Evolutionary conservation across 495 filamentous ascomycete species (phyloP), one percentile per base, ranked within the genome.

Genomic region (Endocarpon pusillum): DNA sequence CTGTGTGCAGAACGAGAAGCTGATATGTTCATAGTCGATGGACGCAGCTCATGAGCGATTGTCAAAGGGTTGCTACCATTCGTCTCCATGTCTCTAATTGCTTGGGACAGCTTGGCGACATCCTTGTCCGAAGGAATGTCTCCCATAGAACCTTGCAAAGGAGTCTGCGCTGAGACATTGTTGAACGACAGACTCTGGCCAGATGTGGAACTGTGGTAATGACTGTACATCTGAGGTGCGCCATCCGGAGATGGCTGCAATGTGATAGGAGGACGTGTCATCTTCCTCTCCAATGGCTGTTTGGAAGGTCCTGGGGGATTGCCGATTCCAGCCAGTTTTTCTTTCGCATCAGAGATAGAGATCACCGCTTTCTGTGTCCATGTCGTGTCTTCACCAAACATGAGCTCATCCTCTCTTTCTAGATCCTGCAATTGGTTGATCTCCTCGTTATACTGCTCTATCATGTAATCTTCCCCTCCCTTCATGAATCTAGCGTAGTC

Each of bases 401-500:
- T 65, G 16, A 94, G 54, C 51, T 94, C 83, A 47, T 97, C 89
- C 50, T 93, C 83, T 32, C 71, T 65, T 51, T 81, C 80, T 53
- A 92, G 83, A 34, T 52, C 53, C 41, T 71, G 62, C 20, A 97
- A 57, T 9, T 81, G 71, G 27, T 70, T 61, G 12, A 92, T 75
- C 45, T 96, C 89, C 5, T 58, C 44, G 36, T 85, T 70, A 49
- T 75, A 87, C 51, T 94, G 77, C 33, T 69, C 59, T 12, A 54
- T 45, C 78, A 97, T 85, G 44, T 96, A 96, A 11, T 78, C 72
- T 49, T 82, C 77, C 3, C 78, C 84, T 9, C 87, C 89, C 54
- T 82, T 92, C 80, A 97, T 94, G 29, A 97, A 75, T 32, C 89
- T 69, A 31, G 85, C 84, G 58, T 94, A 96, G 50, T 97, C 89